A percentile compares a stretch with the other conserved stretches of the same genome.
Evolutionary conservation across 2,329 filamentous ascomycete species (phyloP).

Genomic region (Canariomyces notabilis): DNA sequence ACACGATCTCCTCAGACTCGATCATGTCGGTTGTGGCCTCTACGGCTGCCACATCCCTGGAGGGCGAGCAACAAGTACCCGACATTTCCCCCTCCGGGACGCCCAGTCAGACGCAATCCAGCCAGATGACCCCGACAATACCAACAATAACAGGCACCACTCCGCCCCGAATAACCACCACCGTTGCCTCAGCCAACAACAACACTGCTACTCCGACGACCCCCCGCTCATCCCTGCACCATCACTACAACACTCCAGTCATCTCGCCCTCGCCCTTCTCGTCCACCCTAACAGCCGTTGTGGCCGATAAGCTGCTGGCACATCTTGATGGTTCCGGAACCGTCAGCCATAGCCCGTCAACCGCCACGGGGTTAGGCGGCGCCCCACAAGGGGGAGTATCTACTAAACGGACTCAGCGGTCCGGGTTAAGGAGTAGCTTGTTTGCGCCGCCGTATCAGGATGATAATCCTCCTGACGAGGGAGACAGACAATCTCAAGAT

Average conservation of each 20-base stretch:
- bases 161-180: constrained; percentile 7
- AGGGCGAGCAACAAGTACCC: constrained; percentile 18
- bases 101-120: neutral
- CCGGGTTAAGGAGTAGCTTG: constrained; percentile 49
- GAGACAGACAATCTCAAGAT: constrained; percentile 2
- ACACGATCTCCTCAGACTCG: constrained; percentile 27
- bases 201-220: constrained; percentile 14
- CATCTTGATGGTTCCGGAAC: constrained; percentile 37
- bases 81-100: neutral
- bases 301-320: constrained; percentile 51
- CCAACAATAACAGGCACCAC: constrained; percentile 7
- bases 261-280: constrained; percentile 54
- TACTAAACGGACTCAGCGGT: neutral
- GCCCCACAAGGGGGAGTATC: neutral
- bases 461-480: constrained; percentile 12
- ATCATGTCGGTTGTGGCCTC: constrained; percentile 15
- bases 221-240: constrained; percentile 30
- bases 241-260: constrained; percentile 33
- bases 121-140: constrained; percentile 1
- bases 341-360: constrained; percentile 31
- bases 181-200: neutral
- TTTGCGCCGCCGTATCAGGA: constrained; percentile 45
- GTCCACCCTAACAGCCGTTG: constrained; percentile 53
- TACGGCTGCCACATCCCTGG: constrained; percentile 18
- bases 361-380: neutral